Evolutionary conservation across 2,329 filamentous ascomycete genomes (phyloP).

Genomic region (Pseudogymnoascus sp.): DNA sequence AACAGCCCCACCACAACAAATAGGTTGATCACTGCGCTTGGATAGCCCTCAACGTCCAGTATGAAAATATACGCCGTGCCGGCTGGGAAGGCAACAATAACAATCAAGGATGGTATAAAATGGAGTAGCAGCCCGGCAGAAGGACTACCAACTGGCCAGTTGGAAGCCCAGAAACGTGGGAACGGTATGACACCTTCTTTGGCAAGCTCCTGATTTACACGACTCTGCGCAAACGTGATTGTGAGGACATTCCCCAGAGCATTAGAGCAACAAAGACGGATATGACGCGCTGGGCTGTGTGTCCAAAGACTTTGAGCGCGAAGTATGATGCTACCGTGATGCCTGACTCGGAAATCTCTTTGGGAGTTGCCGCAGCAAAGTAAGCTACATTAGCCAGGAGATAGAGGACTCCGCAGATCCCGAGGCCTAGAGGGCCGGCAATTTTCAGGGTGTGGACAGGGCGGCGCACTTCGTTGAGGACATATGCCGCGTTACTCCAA

Average conservation of each 20-base stretch:
- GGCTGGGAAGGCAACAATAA: constrained; percentile 42
- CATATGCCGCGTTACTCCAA: constrained; percentile 46
- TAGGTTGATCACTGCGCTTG: constrained; percentile 27
- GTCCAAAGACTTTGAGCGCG: constrained; percentile 46
- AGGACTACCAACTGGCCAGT: constrained; percentile 16
- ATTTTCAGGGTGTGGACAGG: constrained; percentile 48
- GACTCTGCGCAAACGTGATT: constrained; percentile 39
- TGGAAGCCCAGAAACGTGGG: constrained; percentile 28
- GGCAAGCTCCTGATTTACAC: constrained; percentile 40
- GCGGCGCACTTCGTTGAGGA: constrained; percentile 48
- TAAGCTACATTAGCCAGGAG: constrained; percentile 51
- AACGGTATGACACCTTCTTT: constrained; percentile 40
- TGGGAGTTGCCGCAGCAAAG: constrained; percentile 47
- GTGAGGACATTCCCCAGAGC: constrained; percentile 42
- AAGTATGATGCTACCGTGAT: constrained; percentile 47
- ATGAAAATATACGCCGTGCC: constrained; percentile 30
- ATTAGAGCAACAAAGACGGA: constrained; percentile 38
- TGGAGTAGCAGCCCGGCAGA: constrained; percentile 40
- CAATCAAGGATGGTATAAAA: constrained; percentile 51
- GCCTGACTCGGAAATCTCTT: constrained; percentile 44
- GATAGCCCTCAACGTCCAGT: constrained; percentile 31
- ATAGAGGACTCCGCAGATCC: constrained; percentile 44
- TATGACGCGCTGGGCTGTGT: constrained; percentile 33
- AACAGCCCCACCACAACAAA: constrained; percentile 29
- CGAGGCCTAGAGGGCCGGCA: constrained; percentile 45